Base-by-base conservation (phyloP, 2,329 filamentous ascomycete genomes). In the Fusarium marasasianum region DNA sequence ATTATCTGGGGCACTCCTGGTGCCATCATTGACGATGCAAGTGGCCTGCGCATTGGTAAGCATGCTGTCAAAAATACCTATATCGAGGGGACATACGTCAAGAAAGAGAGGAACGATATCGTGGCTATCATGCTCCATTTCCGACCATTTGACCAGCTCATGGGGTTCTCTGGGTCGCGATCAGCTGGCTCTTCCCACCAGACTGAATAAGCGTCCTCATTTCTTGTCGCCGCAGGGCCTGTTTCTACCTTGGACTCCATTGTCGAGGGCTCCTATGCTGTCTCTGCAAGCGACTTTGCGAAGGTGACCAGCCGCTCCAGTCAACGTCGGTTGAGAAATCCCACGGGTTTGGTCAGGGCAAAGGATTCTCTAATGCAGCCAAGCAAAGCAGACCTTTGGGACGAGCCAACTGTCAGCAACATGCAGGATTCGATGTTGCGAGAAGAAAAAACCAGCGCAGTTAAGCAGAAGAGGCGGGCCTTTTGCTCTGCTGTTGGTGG, bases 1-100 rank as follows among this genome's bases (percentile, higher is more conserved):
- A 92, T 87, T 1, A 93, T 82, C 8, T 88, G 80, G 1, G 88
- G 87, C 0, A 92, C 87, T 5, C 87, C 90, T 0, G 91, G 91
- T 0, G 90, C 90, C 74, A 93, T 91, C 80, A 92, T 91, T 29
- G 84, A 81, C 75, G 69, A 84, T 1, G 82, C 82, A 0, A 86
- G 75, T 82, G 1, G 86, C 86, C 50, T 75, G 56, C 3, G 68
- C 20, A 31, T 17, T 8, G 20, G 15, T 65, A 68, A 54, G 73
- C 69, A 35, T 35, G 14, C 14, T 35, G 33, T 35, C 33, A 35
- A 35, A 35, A 35, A 15, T 15, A 35, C 14, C 14, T 35, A 6
- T 35, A 15, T 35, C 33, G 33, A 35, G 33, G 14, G 13, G 12
- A 14, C 51, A 22, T n/a, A 33, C 53, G 37, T 55, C 11, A 55